phyloP scores from a whole-genome alignment of 169 alveolate species.

The Theileria equi region DNA sequence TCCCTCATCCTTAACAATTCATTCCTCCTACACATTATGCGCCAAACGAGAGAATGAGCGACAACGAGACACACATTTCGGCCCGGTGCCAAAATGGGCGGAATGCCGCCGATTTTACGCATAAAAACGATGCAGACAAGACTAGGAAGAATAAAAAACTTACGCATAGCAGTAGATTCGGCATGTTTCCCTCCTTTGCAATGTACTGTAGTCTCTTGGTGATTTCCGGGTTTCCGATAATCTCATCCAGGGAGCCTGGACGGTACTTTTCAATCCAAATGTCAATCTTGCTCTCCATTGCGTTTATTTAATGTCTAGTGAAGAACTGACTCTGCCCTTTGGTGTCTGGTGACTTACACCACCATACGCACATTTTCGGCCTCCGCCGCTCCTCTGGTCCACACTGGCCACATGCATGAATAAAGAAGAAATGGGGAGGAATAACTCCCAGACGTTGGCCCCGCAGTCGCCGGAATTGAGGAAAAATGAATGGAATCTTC shows the following conservation, averaged over 20 bases:
- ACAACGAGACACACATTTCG: no score
- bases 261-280: constrained; percentile 96
- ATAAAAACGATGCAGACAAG: background rate
- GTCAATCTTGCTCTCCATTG: constrained; percentile 64
- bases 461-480: no score
- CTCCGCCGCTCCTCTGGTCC: no score
- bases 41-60: constrained; percentile 5
- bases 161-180: constrained; percentile 92
- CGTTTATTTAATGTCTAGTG: no score
- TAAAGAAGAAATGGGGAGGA: no score
- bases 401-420: no score
- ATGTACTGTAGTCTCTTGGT: constrained; percentile 88
- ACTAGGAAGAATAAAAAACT: background rate
- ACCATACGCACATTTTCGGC: no score
- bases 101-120: background rate
- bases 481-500: no score
- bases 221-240: constrained; percentile 94
- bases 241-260: constrained; percentile 91
- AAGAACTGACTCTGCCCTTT: no score
- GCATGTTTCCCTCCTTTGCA: constrained; percentile 94
- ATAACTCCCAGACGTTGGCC: no score
- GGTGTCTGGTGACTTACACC: no score
- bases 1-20: background rate
- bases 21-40: no score
- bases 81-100: background rate